Base-by-base conservation (phyloP, 805 yeast species). In the Candida stauntonica region DNA sequence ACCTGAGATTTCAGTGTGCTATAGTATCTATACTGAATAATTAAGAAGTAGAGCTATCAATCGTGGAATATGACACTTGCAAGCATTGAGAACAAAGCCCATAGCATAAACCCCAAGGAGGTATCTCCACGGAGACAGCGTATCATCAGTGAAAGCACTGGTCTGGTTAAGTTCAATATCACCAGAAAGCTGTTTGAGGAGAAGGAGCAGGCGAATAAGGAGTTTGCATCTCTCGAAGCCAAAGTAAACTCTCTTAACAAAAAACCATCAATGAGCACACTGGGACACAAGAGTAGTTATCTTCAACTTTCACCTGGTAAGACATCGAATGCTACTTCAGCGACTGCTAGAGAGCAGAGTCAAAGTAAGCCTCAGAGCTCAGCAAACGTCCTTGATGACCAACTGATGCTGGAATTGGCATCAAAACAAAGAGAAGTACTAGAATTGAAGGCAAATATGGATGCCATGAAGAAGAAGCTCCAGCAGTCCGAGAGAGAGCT, bases 371-470 rank as follows among this genome's bases (percentile, higher is more conserved):
- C n/a, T n/a, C n/a, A n/a, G n/a, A n/a, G n/a, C n/a, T n/a, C n/a
- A n/a, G n/a, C n/a, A n/a, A n/a, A n/a, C n/a, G 24, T 33, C 7
- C 11, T 45, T 11, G 42, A 51, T 18, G 51, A 50, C 11, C 34
- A 43, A 5, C 13, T 72, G 14, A 50, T 72, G 26, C 66, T 57
- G 36, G 55, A 58, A 30, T 46, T 72, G 35, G 77, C 83, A 0
- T 50, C 68, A 2, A 78, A 79, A 50, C 81, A 77, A 49, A 65
- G 79, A 42, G 68, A 68, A 39, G 67, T 78, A 7, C 44, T 66
- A 14, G 81, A 76, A 34, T 52, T 74, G 40, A 72, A 70, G 48
- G 58, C 63, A n/a, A 64, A 64, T 24, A 52, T 66, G 37, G 61
- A 63, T 12, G 28, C 40, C 6, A 47, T 63, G 23, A 60, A 63